phyloP scores from a whole-genome alignment of 2,329 filamentous ascomycete genomes.

The Aspergillus melleus region DNA sequence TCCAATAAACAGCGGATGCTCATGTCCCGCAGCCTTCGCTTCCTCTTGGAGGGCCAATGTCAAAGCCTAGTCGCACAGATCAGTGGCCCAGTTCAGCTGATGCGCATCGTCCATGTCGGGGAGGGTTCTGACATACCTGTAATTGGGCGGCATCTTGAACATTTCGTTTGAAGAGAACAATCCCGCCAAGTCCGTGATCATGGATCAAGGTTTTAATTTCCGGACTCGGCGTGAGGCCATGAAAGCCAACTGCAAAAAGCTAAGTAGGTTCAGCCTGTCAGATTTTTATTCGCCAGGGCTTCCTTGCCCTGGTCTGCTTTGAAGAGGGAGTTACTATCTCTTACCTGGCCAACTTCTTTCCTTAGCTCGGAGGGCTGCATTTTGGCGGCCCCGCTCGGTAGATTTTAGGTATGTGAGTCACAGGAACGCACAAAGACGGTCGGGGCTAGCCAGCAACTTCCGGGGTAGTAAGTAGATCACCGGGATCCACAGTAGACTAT shows the following conservation, averaged over 20 bases:
- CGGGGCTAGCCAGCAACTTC: background rate
- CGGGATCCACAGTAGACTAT: background rate
- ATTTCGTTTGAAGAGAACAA: constrained; percentile 47
- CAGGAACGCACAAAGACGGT: background rate
- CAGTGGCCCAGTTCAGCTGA: background rate
- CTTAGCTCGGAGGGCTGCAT: constrained; percentile 26
- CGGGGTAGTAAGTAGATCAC: too few species aligned
- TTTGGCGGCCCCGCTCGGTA: background rate
- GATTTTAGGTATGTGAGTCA: background rate
- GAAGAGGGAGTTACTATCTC: background rate
- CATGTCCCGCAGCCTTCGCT: constrained; percentile 40
- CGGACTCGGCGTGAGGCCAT: constrained; percentile 39
- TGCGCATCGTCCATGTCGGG: background rate
- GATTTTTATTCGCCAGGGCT: background rate
- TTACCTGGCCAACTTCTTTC: constrained; percentile 38
- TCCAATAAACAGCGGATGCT: constrained; percentile 44
- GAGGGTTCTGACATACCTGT: constrained; percentile 22
- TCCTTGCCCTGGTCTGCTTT: too few species aligned
- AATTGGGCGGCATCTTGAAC: constrained; percentile 41
- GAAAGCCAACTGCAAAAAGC: constrained; percentile 49
- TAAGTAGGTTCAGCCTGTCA: constrained; percentile 25
- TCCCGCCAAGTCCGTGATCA: constrained; percentile 42
- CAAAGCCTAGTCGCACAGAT: constrained; percentile 26
- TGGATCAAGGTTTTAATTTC: constrained; percentile 46
- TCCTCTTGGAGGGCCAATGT: constrained; percentile 40